Conservation (phyloP, 1,139 yeast genomes). For the Debaryomyces udenii region DNA sequence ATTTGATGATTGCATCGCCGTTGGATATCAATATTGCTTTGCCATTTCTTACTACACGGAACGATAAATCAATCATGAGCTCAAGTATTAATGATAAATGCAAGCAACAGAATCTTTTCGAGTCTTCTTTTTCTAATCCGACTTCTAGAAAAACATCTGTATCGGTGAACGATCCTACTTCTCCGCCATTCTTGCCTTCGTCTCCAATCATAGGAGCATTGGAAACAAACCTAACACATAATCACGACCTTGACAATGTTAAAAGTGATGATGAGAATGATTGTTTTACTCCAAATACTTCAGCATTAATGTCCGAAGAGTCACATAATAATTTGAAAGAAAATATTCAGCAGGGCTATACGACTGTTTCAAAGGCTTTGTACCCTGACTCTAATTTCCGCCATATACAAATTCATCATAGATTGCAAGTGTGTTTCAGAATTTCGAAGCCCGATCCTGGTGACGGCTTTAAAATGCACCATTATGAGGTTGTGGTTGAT, state of each 20-base stretch:
- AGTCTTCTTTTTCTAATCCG: slow-evolving; percentile 17
- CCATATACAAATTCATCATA: slow-evolving; percentile 71
- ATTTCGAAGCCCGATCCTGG: slow-evolving; percentile 68
- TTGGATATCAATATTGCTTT: slow-evolving; percentile 49
- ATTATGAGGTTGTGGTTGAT: slow-evolving; percentile 87
- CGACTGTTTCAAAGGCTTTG: slow-evolving; percentile 39
- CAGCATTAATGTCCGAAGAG: slow-evolving; percentile 33
- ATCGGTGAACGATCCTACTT: slow-evolving; percentile 11
- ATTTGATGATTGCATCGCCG: slow-evolving; percentile 46
- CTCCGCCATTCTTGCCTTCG: slow-evolving; percentile 24
- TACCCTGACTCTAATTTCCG: slow-evolving; percentile 75
- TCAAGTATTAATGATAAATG: slow-evolving; percentile 28
- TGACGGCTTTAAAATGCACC: slow-evolving; percentile 64
- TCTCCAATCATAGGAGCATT: slow-evolving; percentile 47
- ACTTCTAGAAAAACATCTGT: slow-evolving; percentile 30
- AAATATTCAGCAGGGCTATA: slow-evolving; percentile 41
- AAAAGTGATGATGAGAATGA: slow-evolving; percentile 24
- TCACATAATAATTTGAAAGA: slow-evolving; percentile 26
- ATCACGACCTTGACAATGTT: slow-evolving; percentile 18
- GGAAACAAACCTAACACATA: slow-evolving; percentile 44
- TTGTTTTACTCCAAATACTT: slow-evolving; percentile 32
- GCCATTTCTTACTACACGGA: slow-evolving; percentile 47
- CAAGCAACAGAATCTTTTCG: background rate
- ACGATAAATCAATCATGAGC: slow-evolving; percentile 36
- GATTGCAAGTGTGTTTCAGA: slow-evolving; percentile 77